phyloP scores from a whole-genome alignment of 768 basidiomycete genomes.

The Collybia sordida region DNA sequence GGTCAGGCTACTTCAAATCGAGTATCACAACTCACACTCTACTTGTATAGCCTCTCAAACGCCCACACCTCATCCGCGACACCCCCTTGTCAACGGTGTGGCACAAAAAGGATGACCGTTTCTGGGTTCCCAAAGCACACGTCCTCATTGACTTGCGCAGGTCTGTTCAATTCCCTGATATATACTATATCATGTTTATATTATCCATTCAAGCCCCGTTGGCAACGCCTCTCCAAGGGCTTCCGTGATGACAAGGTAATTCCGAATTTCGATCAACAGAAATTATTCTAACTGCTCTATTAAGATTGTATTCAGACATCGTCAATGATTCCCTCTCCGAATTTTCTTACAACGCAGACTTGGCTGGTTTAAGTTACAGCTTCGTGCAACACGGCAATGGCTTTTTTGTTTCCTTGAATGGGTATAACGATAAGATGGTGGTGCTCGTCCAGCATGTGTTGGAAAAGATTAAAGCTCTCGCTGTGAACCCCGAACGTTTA shows the following conservation, averaged over 20 bases:
- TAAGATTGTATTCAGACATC: constrained; percentile 77
- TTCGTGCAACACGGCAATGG: constrained; percentile 65
- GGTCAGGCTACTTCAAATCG: neutral
- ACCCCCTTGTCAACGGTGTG: constrained; percentile 75
- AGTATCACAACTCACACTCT: constrained; percentile 7
- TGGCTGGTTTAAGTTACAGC: constrained; percentile 83
- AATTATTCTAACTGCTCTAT: neutral
- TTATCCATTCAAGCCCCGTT: constrained; percentile 41
- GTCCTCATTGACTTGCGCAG: constrained; percentile 75
- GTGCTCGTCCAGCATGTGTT: constrained; percentile 74
- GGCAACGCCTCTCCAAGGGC: constrained; percentile 65
- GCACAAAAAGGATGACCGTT: constrained; percentile 97
- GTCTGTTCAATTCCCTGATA: constrained; percentile 33
- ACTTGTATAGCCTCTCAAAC: constrained; percentile 58
- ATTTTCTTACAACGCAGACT: constrained; percentile 88
- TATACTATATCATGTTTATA: constrained; percentile 3
- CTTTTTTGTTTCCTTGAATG: constrained; percentile 64
- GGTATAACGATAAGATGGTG: constrained; percentile 91
- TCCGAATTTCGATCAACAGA: constrained; percentile 1
- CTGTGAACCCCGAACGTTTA: constrained; percentile 70
- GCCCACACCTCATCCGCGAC: constrained; percentile 76
- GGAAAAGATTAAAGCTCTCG: constrained; percentile 61
- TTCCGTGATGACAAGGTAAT: constrained; percentile 71
- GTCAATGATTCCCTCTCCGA: constrained; percentile 89
- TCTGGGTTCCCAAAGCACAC: constrained; percentile 91